phyloP scores from a whole-genome alignment of 345 rosid species.

The Gossypium ekmanianum region DNA sequence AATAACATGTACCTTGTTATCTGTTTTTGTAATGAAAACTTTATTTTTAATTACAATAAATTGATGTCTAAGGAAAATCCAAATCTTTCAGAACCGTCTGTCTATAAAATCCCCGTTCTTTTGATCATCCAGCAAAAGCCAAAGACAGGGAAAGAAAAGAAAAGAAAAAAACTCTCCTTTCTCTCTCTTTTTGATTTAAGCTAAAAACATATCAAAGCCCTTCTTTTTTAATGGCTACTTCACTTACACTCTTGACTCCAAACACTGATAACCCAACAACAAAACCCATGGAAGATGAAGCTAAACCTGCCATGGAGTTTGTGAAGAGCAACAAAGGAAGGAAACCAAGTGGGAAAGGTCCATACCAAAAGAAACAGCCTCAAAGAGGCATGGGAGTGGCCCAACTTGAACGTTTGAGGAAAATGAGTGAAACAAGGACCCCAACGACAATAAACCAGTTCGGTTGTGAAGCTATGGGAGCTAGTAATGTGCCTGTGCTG shows the following conservation, averaged over 20 bases:
- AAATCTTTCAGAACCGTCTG: slow-evolving; percentile 1
- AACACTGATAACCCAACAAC: not conserved
- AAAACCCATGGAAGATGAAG: not conserved
- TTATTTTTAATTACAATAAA: not conserved
- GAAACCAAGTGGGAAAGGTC: slow-evolving; percentile 25
- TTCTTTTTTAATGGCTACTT: not conserved
- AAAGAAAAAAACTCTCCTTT: not conserved
- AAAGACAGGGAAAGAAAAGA: not conserved
- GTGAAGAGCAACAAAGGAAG: slow-evolving; percentile 26
- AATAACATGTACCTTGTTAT: slow-evolving; percentile 22
- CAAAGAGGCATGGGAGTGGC: slow-evolving; percentile 85
- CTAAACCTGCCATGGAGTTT: not conserved
- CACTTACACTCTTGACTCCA: slow-evolving; percentile 1
- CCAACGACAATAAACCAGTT: not conserved
- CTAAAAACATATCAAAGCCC: slow-evolving; percentile 14
- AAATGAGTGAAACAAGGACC: slow-evolving; percentile 22
- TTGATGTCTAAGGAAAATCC: not conserved
- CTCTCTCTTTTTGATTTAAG: not conserved
- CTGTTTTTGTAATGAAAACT: not conserved
- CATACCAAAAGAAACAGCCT: slow-evolving; percentile 44
- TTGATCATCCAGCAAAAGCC: slow-evolving; percentile 5
- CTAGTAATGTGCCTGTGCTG: slow-evolving; percentile 30
- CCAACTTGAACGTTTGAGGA: slow-evolving; percentile 53
- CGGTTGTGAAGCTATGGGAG: slow-evolving; percentile 3
- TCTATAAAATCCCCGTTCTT: slow-evolving; percentile 4